Percentiles rank a stretch among this genome's conserved stretches.
These are phyloP conservation scores for Ceratocystis colombiana DNA, from an alignment of 2,329 filamentous ascomycete genomes.

Conservation along the genomic window DNA sequence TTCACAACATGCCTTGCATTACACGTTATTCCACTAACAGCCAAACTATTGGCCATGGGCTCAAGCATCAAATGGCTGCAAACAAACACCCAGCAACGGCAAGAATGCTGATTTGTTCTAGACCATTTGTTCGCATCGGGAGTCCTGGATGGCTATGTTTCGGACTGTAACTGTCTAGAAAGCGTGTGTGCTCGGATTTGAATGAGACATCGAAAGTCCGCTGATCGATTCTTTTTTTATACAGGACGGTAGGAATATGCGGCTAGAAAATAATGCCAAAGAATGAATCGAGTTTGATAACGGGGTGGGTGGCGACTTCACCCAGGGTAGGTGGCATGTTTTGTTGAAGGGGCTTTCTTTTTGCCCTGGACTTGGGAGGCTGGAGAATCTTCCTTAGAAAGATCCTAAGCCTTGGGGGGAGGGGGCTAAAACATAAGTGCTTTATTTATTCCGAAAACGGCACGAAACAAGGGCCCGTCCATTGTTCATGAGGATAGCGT, in stretches of 20 bases:
- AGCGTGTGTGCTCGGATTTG: background rate
- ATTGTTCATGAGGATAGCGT: constrained; percentile 1
- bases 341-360: no score
- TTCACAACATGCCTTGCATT: background rate
- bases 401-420: background rate
- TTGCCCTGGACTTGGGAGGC: background rate
- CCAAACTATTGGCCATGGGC: constrained; percentile 1
- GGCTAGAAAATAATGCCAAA: background rate
- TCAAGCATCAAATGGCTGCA: background rate
- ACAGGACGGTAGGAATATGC: no score
- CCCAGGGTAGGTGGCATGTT: no score
- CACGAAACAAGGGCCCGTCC: background rate
- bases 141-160: background rate
- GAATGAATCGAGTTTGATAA: no score
- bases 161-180: constrained; percentile 6
- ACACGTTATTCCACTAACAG: background rate
- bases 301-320: no score
- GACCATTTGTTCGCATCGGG: constrained; percentile 9
- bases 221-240: background rate
- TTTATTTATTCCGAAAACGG: constrained; percentile 11
- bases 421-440: background rate
- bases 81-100: constrained; percentile 10
- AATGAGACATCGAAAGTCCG: background rate
- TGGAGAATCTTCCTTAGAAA: constrained; percentile 9
- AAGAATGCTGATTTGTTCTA: constrained; percentile 13